phyloP scores from a whole-genome alignment of 345 rosid genomes.

The Citrus maxima region DNA sequence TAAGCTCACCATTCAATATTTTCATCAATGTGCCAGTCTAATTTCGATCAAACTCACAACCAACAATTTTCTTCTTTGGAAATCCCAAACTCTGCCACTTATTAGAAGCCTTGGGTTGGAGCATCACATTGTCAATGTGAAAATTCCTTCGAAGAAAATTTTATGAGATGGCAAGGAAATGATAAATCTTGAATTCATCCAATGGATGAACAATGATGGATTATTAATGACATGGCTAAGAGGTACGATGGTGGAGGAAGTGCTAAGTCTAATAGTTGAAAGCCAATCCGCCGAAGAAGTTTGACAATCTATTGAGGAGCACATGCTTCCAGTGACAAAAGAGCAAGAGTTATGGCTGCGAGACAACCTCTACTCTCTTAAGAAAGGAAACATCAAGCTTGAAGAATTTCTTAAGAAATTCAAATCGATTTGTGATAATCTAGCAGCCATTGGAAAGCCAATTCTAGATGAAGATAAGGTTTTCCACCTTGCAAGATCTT shows the following conservation, averaged over 20 bases:
- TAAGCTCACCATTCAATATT: not conserved
- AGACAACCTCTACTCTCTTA: not conserved
- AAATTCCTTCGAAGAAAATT: not conserved
- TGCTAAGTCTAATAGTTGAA: not conserved
- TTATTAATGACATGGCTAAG: not conserved
- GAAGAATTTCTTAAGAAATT: not conserved
- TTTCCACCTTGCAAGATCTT: not conserved
- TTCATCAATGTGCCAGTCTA: not conserved
- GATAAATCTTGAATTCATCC: not conserved
- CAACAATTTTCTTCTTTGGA: not conserved
- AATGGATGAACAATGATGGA: not conserved
- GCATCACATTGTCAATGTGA: not conserved
- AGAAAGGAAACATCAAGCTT: too few species aligned
- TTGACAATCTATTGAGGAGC: not conserved
- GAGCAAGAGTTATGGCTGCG: not conserved
- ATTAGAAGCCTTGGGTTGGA: not conserved
- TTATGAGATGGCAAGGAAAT: not conserved
- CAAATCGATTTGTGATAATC: not conserved
- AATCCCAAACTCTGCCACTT: not conserved
- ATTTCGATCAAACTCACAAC: not conserved
- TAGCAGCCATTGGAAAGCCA: not conserved
- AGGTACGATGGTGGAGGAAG: not conserved
- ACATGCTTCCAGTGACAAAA: not conserved
- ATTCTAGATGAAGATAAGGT: not conserved
- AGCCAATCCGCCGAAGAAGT: not conserved